Evolutionary conservation across 2,329 filamentous ascomycete genomes (phyloP).

Genomic region (Akanthomyces dipterigenus): DNA sequence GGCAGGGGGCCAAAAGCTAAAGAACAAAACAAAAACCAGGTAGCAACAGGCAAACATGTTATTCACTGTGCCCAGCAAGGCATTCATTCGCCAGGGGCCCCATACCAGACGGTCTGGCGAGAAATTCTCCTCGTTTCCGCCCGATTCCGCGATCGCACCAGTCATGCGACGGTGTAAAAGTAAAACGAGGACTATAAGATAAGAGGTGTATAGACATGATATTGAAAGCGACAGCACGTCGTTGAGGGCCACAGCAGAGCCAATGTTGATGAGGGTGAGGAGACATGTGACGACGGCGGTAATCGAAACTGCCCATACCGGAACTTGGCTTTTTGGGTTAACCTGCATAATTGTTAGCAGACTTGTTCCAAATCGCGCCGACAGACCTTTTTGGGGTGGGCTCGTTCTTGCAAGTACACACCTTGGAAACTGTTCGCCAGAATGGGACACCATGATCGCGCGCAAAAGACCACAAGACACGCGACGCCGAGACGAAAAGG

Average conservation of each 20-base stretch:
- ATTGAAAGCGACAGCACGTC: conserved; percentile 23
- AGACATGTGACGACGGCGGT: conserved; percentile 23
- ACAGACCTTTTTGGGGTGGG: no score
- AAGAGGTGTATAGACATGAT: conserved; percentile 25
- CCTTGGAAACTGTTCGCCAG: conserved; percentile 16
- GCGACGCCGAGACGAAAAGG: conserved; percentile 50
- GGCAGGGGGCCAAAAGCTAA: conserved; percentile 44
- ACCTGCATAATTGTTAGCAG: conserved; percentile 20
- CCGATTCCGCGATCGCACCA: conserved; percentile 24
- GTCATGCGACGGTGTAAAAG: conserved; percentile 25
- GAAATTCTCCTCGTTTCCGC: conserved; percentile 16
- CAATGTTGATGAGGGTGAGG: conserved; percentile 27
- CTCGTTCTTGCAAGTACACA: no score
- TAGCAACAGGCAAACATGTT: conserved; percentile 48
- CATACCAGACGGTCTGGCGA: conserved; percentile 31
- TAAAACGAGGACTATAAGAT: conserved; percentile 22
- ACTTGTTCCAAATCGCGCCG: background rate
- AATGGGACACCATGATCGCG: conserved; percentile 27
- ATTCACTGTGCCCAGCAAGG: conserved; percentile 43
- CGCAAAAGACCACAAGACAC: conserved; percentile 49
- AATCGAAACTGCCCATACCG: conserved; percentile 21
- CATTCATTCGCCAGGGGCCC: conserved; percentile 50
- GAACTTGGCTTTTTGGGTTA: conserved; percentile 20
- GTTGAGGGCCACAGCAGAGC: conserved; percentile 23
- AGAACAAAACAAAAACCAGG: conserved; percentile 48